These are phyloP conservation scores for Aspergillus wentii DNA, from an alignment of 495 filamentous ascomycete genomes.

Conservation along the genomic window DNA sequence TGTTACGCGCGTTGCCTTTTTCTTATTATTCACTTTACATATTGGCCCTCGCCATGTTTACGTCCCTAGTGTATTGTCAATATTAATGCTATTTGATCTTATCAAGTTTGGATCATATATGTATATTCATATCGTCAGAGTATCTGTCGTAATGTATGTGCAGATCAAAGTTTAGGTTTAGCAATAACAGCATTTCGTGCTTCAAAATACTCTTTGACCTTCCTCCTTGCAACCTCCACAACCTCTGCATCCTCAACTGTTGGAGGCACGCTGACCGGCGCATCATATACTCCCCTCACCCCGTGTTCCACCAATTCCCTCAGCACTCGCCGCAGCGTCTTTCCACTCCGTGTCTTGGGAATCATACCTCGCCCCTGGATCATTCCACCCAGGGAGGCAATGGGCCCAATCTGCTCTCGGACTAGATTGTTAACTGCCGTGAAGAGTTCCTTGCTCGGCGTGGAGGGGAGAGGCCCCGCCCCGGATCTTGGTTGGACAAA, in stretches of 20 bases:
- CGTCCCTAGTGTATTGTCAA: slow-evolving; percentile 18
- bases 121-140: too few relatives aligned
- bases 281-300: slow-evolving; percentile 46
- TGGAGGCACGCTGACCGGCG: slow-evolving; percentile 48
- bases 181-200: slow-evolving; percentile 6
- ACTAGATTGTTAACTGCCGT: slow-evolving; percentile 56
- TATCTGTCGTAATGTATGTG: too few relatives aligned
- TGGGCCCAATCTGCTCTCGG: slow-evolving; percentile 82
- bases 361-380: slow-evolving; percentile 79
- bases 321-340: slow-evolving; percentile 76
- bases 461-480: slow-evolving; percentile 35
- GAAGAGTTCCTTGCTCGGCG: slow-evolving; percentile 49
- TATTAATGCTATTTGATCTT: too few relatives aligned
- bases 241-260: slow-evolving; percentile 58
- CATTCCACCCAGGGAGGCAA: slow-evolving; percentile 80
- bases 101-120: too few relatives aligned
- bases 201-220: slow-evolving; percentile 55
- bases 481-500: slow-evolving; percentile 60
- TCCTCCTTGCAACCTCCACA: slow-evolving; percentile 49
- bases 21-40: slow-evolving; percentile 8
- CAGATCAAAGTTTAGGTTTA: too few relatives aligned
- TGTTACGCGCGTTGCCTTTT: too few relatives aligned
- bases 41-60: slow-evolving; percentile 19
- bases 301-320: slow-evolving; percentile 71
- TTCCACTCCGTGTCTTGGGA: slow-evolving; percentile 82